Evolutionary conservation across 768 basidiomycete species (phyloP), one percentile per base, ranked within the genome.

Genomic region (Russula brevipes): DNA sequence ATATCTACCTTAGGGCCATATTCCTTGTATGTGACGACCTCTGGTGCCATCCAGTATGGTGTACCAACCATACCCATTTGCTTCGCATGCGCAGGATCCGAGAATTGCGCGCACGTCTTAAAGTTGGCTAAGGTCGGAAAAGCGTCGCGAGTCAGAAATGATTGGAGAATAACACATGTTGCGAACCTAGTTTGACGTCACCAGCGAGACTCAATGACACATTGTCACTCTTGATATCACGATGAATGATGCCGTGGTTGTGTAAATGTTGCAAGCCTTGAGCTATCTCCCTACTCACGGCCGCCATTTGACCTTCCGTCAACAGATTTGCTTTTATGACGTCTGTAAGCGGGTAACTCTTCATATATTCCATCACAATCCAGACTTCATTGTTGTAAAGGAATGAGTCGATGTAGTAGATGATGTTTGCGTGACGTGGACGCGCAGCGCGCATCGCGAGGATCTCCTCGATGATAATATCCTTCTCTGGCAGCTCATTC

Each of bases 311-410:
- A 1, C 95, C 97, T 74, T 98, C 97, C 0, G 90, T 94, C 94
- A 99, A 98, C 70, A 97, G 76, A 74, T 95, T 94, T 55, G 88
- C 91, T 17, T 92, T 94, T 69, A 94, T 94, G 65, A 98, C 94
- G 72, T 98, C 96, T 5, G 96, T 99, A 49, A 98, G 78, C 36
- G 85, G 88, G 39, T 93, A 91, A 45, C 96, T 95, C 76, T 98
- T 95, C 96, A 98, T 98, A 76, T 95, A 98, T 77, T 98, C 97
- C 97, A 99, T 98, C 60, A 98, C 94, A 44, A 99, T 94, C 97
- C 97, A 98, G 4, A 99, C 81, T 72, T 98, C 97, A 73, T 96
- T 97, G 81, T 92, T 94, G 80, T 96, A 85, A 46, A 98, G 76
- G 83, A 98, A 99, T 2, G 94, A 96, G 73, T 99, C 97, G 71